Conservation (phyloP, 495 filamentous ascomycete species). For the Amorphotheca resinae region DNA sequence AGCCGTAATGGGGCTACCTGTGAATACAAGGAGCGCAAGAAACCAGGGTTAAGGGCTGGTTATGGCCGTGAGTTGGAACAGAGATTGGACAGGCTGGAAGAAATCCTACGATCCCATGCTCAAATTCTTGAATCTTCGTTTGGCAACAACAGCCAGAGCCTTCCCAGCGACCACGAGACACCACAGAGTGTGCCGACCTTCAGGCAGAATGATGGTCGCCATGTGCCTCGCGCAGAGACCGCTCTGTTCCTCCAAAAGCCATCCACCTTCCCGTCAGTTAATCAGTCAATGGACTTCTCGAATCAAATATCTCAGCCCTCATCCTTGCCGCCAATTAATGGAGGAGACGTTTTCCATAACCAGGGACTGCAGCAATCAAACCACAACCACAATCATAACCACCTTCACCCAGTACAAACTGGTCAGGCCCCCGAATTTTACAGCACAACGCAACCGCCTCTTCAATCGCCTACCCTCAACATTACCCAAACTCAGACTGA, state of each 20-base stretch:
- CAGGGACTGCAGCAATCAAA: conserved; percentile 12
- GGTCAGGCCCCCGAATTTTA: conserved; percentile 28
- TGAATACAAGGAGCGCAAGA: conserved; percentile 79
- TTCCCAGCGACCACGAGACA: conserved; percentile 33
- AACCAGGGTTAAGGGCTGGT: conserved; percentile 59
- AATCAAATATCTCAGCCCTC: conserved; percentile 18
- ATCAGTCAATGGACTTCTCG: conserved; percentile 15
- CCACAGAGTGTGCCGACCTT: conserved; percentile 23
- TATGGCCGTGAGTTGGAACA: conserved; percentile 84
- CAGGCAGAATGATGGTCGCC: conserved; percentile 28
- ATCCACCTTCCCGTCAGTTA: conserved; percentile 23
- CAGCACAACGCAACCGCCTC: conserved; percentile 23
- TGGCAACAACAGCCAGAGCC: conserved; percentile 26
- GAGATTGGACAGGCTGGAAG: conserved; percentile 49
- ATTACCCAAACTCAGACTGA: conserved; percentile 23
- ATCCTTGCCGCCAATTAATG: conserved; percentile 13
- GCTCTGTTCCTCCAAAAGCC: conserved; percentile 52
- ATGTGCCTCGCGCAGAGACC: conserved; percentile 44
- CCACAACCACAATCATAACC: conserved; percentile 5
- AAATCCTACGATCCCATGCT: conserved; percentile 34
- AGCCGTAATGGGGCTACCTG: conserved; percentile 61
- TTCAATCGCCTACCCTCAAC: conserved; percentile 34
- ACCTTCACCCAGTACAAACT: conserved; percentile 8
- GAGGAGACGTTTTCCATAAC: conserved; percentile 17
- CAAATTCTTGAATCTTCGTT: conserved; percentile 31